These are phyloP conservation scores for Neurospora discreta DNA, from an alignment of 495 filamentous ascomycete genomes.

Conservation along the genomic window DNA sequence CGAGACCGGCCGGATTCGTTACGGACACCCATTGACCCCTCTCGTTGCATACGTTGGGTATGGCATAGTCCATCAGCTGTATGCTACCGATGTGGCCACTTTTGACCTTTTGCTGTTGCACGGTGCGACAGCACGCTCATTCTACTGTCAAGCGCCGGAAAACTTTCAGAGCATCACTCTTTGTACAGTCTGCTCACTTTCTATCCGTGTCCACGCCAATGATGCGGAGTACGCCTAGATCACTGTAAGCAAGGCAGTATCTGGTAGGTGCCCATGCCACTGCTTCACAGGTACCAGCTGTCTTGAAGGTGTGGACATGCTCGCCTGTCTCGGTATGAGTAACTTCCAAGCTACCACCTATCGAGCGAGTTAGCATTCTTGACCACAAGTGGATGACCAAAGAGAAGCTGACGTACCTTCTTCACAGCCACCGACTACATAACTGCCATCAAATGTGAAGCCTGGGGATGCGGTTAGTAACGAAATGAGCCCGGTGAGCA, in stretches of 20 bases:
- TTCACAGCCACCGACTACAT: constrained; percentile 74
- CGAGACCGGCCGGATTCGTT: neutral
- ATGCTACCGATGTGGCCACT: neutral
- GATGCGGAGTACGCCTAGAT: constrained; percentile 71
- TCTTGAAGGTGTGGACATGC: constrained; percentile 67
- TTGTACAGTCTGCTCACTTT: constrained; percentile 18
- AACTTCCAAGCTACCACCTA: constrained; percentile 51
- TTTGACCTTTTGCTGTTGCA: neutral
- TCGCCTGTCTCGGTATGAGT: constrained; percentile 86
- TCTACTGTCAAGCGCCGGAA: neutral
- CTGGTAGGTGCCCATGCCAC: constrained; percentile 85
- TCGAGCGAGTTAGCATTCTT: constrained; percentile 1
- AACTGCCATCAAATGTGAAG: constrained; percentile 87
- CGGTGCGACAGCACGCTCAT: neutral
- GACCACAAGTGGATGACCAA: neutral
- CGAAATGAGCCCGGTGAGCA: constrained; percentile 1
- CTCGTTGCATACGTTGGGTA: neutral
- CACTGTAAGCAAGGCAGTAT: constrained; percentile 86
- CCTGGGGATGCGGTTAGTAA: constrained; percentile 20
- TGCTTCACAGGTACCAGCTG: constrained; percentile 47
- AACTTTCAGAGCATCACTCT: neutral
- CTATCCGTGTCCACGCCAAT: constrained; percentile 46
- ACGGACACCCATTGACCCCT: neutral
- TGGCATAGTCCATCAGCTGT: neutral
- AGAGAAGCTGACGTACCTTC: constrained; percentile 42